Evolutionary conservation across 1,139 yeast genomes (phyloP), one percentile per base, ranked within the genome.

Genomic region (Yamadazyma taylorii): DNA sequence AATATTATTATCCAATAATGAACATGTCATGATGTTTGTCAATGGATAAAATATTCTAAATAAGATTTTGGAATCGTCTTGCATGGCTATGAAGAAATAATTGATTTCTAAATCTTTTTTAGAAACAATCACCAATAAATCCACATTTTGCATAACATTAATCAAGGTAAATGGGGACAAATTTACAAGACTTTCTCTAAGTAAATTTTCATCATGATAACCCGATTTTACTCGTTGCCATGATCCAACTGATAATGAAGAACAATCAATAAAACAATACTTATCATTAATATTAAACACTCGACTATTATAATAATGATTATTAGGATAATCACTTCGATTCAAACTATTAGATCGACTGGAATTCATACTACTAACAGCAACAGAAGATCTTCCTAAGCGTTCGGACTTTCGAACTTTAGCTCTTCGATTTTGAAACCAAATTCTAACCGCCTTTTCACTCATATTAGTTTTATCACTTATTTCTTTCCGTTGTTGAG

Each of bases 371-470:
- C 50, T 45, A 9, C 40, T 40, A 11, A 40, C n/a, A 7, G 45
- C 36, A 13, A 29, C 22, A 7, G 40, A n/a, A n/a, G n/a, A 35
- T 33, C 52, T 41, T 1, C 65, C 69, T 56, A 73, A 56, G 37
- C 81, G 65, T 48, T 77, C 82, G 46, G 72, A 55, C 52, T 78
- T 81, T 54, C 90, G 73, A 35, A 79, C 73, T 55, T 88, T 88
- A 14, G 96, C 96, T 43, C 97, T 66, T 50, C 94, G 70, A 56
- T 90, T 90, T 58, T 90, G 97, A 56, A 90, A 90, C 97, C 97
- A 90, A 34, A 90, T 89, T 40, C 96, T 75, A 3, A 90, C 96
- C 4, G 95, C 89, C 47, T 95, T 77, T 53, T 89, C 96, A 7
- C 92, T 80, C 92, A 90, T 85, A 33, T 85, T 86, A 2, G 95